A percentile compares a stretch with the other conserved stretches of the same genome.
Evolutionary conservation across 1,139 yeast species (phyloP).

Genomic region (Suhomyces panamericanus): DNA sequence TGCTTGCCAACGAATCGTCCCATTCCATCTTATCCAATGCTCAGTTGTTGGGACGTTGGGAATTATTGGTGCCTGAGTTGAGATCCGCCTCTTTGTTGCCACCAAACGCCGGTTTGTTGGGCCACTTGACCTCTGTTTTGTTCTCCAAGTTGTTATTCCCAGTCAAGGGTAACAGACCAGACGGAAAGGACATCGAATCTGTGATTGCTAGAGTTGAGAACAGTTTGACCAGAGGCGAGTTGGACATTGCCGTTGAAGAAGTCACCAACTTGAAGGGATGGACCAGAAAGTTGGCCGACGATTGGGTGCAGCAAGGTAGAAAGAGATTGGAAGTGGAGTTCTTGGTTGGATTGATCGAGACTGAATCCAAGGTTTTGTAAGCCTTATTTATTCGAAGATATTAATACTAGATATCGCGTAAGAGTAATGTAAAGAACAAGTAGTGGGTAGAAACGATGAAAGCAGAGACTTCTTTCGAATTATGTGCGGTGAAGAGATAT

Average conservation of each 20-base stretch:
- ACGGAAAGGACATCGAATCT: slow-evolving; percentile 84
- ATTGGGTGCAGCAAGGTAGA: slow-evolving; percentile 89
- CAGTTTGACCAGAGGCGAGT: slow-evolving; percentile 71
- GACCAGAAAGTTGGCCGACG: slow-evolving; percentile 86
- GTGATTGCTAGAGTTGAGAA: slow-evolving; percentile 84
- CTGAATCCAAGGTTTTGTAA: slow-evolving; percentile 50
- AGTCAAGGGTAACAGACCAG: slow-evolving; percentile 53
- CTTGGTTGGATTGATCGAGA: slow-evolving; percentile 62
- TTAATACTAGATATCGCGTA: neutral
- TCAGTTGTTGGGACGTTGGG: slow-evolving; percentile 75
- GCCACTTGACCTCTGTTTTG: slow-evolving; percentile 77
- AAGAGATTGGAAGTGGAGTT: slow-evolving; percentile 86
- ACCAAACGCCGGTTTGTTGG: slow-evolving; percentile 92
- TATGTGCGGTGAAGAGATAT: too few relatives aligned
- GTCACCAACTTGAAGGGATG: slow-evolving; percentile 89
- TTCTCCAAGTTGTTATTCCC: slow-evolving; percentile 77
- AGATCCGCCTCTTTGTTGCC: slow-evolving; percentile 88
- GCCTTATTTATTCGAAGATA: slow-evolving; percentile 4
- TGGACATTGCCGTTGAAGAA: slow-evolving; percentile 90
- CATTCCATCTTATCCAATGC: slow-evolving; percentile 61
- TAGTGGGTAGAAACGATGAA: too few relatives aligned
- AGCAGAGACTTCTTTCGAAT: too few relatives aligned
- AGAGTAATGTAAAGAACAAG: too few relatives aligned
- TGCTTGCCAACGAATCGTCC: slow-evolving; percentile 51
- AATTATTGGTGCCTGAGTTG: slow-evolving; percentile 77